Percentiles rank a stretch among this genome's conserved stretches.
Conservation (phyloP, 345 rosid species). For the Camelina neglecta region DNA sequence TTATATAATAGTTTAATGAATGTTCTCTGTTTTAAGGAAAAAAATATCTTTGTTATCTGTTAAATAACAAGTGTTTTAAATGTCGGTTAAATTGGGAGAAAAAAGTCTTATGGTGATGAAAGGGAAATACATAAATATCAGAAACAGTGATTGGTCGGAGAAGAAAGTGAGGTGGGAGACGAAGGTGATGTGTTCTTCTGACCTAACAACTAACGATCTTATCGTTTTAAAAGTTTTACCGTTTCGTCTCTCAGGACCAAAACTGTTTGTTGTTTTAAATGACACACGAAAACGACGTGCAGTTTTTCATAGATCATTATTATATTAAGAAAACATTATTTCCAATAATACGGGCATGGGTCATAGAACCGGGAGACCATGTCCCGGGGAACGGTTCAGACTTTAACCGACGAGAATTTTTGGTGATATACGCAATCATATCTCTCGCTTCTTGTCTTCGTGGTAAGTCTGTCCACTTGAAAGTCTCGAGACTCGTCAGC, state of each 20-base stretch:
- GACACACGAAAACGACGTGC: conserved; percentile 27
- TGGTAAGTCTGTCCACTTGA: neutral
- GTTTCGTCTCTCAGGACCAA: neutral
- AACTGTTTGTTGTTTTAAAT: conserved; percentile 7
- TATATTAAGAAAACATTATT: no score
- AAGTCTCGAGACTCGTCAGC: no score
- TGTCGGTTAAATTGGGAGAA: neutral
- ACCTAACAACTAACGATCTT: conserved; percentile 33
- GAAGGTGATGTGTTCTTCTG: conserved; percentile 30
- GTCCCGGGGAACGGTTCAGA: conserved; percentile 27
- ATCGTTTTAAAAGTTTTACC: conserved; percentile 4
- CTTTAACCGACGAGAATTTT: neutral
- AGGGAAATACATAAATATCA: conserved; percentile 26
- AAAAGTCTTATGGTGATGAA: conserved; percentile 27
- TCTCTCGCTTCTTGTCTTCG: neutral
- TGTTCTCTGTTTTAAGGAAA: neutral
- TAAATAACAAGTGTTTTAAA: neutral
- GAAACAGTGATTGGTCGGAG: conserved; percentile 25
- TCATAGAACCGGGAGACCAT: neutral
- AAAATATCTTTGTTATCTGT: neutral
- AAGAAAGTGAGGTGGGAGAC: conserved; percentile 28
- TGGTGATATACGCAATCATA: neutral
- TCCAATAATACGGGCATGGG: neutral
- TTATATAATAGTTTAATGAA: neutral
- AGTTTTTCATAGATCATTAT: neutral